Evolutionary conservation across 441 rosid genomes (phyloP).

Genomic region (Flueggea neowawraea): DNA sequence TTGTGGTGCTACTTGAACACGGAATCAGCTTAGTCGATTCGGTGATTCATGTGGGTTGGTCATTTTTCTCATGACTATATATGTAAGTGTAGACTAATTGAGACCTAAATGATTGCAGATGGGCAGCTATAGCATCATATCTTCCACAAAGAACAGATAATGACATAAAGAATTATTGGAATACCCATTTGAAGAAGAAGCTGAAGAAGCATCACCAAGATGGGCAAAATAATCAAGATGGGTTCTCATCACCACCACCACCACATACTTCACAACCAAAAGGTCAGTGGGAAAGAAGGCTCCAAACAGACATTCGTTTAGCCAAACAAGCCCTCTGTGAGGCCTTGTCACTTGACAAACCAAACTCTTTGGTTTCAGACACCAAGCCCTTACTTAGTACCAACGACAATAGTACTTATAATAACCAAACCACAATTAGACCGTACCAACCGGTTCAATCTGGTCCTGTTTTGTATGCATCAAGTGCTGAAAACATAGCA

Average conservation of each 20-base stretch:
- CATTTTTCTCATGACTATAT: no score
- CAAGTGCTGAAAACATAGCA: conserved; percentile 83
- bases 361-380: conserved; percentile 15
- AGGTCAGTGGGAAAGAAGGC: conserved; percentile 89
- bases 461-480: conserved; percentile 43
- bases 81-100: not conserved
- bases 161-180: conserved; percentile 95
- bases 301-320: conserved; percentile 73
- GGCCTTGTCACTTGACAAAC: conserved; percentile 62
- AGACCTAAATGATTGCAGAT: conserved; percentile 38
- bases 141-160: conserved; percentile 93
- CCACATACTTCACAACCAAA: conserved; percentile 31
- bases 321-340: conserved; percentile 79
- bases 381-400: conserved; percentile 8
- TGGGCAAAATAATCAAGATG: conserved; percentile 16
- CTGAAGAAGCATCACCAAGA: conserved; percentile 46
- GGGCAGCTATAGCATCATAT: conserved; percentile 99
- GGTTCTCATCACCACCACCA: conserved; percentile 20
- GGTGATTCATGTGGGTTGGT: no score
- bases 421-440: conserved; percentile 1
- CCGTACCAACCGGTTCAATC: not conserved
- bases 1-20: no score
- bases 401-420: not conserved
- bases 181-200: conserved; percentile 94
- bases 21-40: no score